Conservation (phyloP, 768 basidiomycete species). For the Paxillus rubicundulus region DNA sequence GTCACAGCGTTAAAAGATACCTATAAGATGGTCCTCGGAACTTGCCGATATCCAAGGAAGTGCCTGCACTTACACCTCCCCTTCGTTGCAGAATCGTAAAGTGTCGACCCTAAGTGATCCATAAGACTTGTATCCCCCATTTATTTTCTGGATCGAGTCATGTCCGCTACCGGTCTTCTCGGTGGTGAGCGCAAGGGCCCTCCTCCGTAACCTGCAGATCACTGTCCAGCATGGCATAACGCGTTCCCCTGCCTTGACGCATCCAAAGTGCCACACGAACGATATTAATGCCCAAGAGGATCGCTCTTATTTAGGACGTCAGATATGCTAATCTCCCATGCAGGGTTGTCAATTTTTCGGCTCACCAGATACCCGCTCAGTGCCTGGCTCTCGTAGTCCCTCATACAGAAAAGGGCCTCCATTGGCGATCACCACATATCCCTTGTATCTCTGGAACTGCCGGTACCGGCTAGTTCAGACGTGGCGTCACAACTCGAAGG, state of each 20-base stretch:
- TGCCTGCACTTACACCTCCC: neutral
- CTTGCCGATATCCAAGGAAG: conserved; percentile 17
- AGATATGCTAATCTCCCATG: conserved; percentile 5
- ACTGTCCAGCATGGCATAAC: too few relatives aligned
- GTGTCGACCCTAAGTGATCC: conserved; percentile 11
- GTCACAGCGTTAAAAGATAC: conserved; percentile 12
- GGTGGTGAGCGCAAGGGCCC: neutral
- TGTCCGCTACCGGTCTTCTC: conserved; percentile 12
- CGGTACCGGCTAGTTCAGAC: too few relatives aligned
- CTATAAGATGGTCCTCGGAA: conserved; percentile 16
- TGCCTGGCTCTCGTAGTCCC: neutral
- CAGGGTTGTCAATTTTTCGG: conserved; percentile 10
- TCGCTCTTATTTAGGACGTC: neutral
- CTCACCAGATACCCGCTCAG: conserved; percentile 7
- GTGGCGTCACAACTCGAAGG: too few relatives aligned
- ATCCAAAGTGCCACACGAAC: conserved; percentile 1
- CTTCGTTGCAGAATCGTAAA: conserved; percentile 23
- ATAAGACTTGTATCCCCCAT: conserved; percentile 14
- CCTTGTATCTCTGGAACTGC: neutral
- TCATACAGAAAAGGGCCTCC: neutral
- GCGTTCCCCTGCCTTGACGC: too few relatives aligned
- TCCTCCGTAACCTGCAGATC: too few relatives aligned
- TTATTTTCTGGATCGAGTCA: conserved; percentile 3
- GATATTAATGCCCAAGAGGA: neutral
- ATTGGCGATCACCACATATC: neutral